These are phyloP conservation scores for Dryadomyces sulphureus DNA, from an alignment of 2,329 filamentous ascomycete species.

Conservation along the genomic window DNA sequence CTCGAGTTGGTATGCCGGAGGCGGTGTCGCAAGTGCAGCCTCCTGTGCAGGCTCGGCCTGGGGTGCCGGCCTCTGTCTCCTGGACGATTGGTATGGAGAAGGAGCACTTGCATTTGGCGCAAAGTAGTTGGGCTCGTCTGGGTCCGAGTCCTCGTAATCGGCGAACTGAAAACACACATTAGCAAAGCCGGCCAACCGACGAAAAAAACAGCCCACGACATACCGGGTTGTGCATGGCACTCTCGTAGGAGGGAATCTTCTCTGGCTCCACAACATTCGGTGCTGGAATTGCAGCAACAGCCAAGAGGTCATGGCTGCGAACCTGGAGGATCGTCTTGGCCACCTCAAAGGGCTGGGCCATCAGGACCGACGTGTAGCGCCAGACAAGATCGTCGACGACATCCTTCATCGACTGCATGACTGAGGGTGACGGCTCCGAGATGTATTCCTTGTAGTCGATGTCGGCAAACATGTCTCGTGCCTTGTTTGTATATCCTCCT, in stretches of 20 bases:
- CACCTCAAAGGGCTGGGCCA: slow-evolving; percentile 93
- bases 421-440: slow-evolving; percentile 59
- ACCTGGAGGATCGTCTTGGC: slow-evolving; percentile 88
- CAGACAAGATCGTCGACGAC: slow-evolving; percentile 75
- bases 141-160: slow-evolving; percentile 55
- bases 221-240: slow-evolving; percentile 2
- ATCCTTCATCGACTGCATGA: slow-evolving; percentile 59
- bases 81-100: slow-evolving; percentile 23
- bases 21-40: background rate
- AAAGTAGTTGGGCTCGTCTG: slow-evolving; percentile 75
- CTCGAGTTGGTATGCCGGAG: slow-evolving; percentile 44
- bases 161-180: slow-evolving; percentile 26
- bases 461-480: slow-evolving; percentile 76
- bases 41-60: background rate
- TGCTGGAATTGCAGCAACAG: slow-evolving; percentile 4
- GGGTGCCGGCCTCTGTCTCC: background rate
- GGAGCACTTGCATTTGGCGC: slow-evolving; percentile 50
- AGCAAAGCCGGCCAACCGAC: background rate
- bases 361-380: slow-evolving; percentile 79
- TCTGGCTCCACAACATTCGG: background rate
- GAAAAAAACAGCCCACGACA: no score
- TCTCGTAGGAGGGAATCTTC: background rate
- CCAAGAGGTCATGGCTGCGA: slow-evolving; percentile 38
- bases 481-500: slow-evolving; percentile 39
- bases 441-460: slow-evolving; percentile 86